phyloP scores from a whole-genome alignment of 768 basidiomycete species.

The Russula sp. region DNA sequence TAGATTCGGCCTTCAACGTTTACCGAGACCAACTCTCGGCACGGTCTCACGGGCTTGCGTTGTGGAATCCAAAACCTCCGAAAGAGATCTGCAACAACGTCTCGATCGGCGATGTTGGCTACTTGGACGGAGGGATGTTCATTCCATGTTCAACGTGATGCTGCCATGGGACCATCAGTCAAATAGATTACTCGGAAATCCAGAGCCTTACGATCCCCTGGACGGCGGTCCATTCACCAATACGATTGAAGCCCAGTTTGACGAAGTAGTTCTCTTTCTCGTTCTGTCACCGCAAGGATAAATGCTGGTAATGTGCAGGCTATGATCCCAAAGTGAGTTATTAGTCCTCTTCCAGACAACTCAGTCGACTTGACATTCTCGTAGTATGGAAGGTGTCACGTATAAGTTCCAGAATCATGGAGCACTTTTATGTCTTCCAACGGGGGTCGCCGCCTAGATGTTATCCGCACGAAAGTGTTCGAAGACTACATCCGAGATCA shows the following conservation, averaged over 20 bases:
- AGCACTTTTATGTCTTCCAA: not conserved
- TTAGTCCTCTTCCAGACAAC: not conserved
- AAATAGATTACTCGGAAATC: no score
- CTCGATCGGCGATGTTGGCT: no score
- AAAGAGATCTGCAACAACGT: no score
- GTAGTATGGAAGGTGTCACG: not conserved
- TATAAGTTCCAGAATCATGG: not conserved
- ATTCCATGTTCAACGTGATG: no score
- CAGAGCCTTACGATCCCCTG: no score
- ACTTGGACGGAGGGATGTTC: no score
- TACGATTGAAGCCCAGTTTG: no score
- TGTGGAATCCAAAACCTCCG: constrained; percentile 28
- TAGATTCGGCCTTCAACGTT: not conserved
- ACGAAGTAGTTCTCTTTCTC: no score
- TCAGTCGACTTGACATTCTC: not conserved
- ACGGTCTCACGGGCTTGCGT: constrained; percentile 17
- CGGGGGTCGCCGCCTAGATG: not conserved
- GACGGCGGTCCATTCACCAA: no score
- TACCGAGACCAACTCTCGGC: constrained; percentile 21
- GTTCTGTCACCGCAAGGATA: not conserved
- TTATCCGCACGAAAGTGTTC: constrained; percentile 5
- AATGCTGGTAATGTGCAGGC: not conserved
- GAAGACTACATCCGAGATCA: constrained; percentile 9
- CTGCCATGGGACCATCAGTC: no score
- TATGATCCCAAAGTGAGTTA: not conserved